These are phyloP conservation scores for Pyrenopolyporus hunteri DNA, from an alignment of 495 filamentous ascomycete genomes.

Conservation along the genomic window DNA sequence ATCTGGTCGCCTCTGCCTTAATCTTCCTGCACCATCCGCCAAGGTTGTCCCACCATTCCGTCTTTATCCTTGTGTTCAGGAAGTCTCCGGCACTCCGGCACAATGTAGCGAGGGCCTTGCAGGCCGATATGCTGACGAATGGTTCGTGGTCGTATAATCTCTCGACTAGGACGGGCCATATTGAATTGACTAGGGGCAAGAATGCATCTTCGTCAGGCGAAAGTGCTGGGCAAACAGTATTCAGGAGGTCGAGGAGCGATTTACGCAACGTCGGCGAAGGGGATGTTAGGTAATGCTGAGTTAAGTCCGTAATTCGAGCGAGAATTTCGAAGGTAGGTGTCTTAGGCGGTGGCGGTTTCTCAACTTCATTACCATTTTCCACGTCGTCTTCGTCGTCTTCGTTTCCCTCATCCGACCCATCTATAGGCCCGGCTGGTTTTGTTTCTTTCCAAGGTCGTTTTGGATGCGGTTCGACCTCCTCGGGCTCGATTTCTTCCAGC, in stretches of 20 bases:
- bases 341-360: slow-evolving; percentile 55
- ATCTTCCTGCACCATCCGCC: slow-evolving; percentile 47
- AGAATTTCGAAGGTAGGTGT: slow-evolving; percentile 67
- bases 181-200: slow-evolving; percentile 83
- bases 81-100: slow-evolving; percentile 78
- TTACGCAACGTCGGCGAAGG: slow-evolving; percentile 78
- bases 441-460: slow-evolving; percentile 48
- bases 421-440: slow-evolving; percentile 20
- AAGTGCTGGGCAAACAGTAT: slow-evolving; percentile 69
- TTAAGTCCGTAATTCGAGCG: slow-evolving; percentile 68
- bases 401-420: background rate
- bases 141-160: slow-evolving; percentile 77
- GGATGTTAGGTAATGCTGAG: slow-evolving; percentile 85
- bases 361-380: slow-evolving; percentile 40
- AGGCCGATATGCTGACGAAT: slow-evolving; percentile 73
- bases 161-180: slow-evolving; percentile 80
- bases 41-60: slow-evolving; percentile 67
- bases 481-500: slow-evolving; percentile 42
- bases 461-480: slow-evolving; percentile 41
- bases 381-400: slow-evolving; percentile 30
- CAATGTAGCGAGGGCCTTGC: slow-evolving; percentile 67
- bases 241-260: slow-evolving; percentile 75
- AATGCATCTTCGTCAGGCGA: slow-evolving; percentile 78
- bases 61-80: slow-evolving; percentile 70
- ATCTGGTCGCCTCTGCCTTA: slow-evolving; percentile 39